Percentiles rank a stretch among this genome's conserved stretches.
phyloP scores from a whole-genome alignment of 371 early-diverging fungal species.

The Hamiltosporidium tvaerminnensis region DNA sequence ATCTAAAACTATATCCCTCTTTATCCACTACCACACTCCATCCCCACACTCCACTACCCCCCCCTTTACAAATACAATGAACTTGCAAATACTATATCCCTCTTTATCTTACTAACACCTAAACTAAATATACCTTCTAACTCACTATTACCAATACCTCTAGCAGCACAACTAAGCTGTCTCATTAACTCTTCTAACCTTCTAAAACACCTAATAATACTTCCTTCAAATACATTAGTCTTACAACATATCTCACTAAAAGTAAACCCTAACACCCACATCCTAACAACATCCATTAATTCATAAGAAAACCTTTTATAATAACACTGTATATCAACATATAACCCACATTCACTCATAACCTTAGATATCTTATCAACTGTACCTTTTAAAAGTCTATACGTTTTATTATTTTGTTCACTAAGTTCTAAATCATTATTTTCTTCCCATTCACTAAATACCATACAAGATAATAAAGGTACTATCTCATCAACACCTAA shows the following conservation, averaged over 20 bases:
- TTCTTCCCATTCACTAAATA: slow-evolving; percentile 69
- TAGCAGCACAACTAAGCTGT: slow-evolving; percentile 79
- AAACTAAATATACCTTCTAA: slow-evolving; percentile 84
- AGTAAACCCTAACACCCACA: slow-evolving; percentile 85
- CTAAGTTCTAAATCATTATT: slow-evolving; percentile 40
- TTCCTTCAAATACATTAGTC: slow-evolving; percentile 89
- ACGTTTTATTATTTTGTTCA: slow-evolving; percentile 64
- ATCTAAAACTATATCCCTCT: too few species aligned
- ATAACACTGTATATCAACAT: slow-evolving; percentile 60
- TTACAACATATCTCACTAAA: slow-evolving; percentile 82
- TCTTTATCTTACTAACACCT: slow-evolving; percentile 77
- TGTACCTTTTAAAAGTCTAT: slow-evolving; percentile 65
- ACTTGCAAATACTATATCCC: slow-evolving; percentile 94
- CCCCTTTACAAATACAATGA: slow-evolving; percentile 82
- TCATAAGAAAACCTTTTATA: slow-evolving; percentile 62
- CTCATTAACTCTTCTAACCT: slow-evolving; percentile 82
- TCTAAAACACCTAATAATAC: slow-evolving; percentile 76
- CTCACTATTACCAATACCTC: slow-evolving; percentile 84
- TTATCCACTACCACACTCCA: too few species aligned
- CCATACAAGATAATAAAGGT: slow-evolving; percentile 76
- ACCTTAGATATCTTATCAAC: slow-evolving; percentile 69
- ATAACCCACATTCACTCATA: slow-evolving; percentile 67
- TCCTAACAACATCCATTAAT: slow-evolving; percentile 82
- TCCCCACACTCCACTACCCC: too few species aligned
- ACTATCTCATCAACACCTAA: slow-evolving; percentile 70